Evolutionary conservation across 2,329 filamentous ascomycete species (phyloP), one percentile per base, ranked within the genome.

Genomic region (Phialocephala sp.): DNA sequence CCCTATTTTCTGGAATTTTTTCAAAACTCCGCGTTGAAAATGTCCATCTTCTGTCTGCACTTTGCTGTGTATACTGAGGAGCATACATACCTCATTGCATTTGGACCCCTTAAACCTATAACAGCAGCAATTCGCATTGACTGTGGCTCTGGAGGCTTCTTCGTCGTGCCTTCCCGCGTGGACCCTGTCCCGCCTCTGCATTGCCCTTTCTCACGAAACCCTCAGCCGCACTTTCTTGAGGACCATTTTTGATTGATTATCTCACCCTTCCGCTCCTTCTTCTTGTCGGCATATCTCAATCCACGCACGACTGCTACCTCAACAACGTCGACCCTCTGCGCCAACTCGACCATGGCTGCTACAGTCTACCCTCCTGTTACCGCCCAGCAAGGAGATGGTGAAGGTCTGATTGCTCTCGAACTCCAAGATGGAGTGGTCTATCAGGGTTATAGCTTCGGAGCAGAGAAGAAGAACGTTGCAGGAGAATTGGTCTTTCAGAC

Each of bases 401-500:
- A 89, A 75, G 84, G 85, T 65, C 84, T 91, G 76, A 86, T 96
- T 82, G 91, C 91, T 78, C 90, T 99, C 72, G 94, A 99, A 84
- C 89, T 99, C 72, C 86, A 95, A 80, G 94, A 98, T 84, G 93
- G 94, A 80, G 88, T 90, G 65, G 87, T 93, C 77, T 97, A 93
- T 84, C 92, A 96, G 78, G 95, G 95, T 73, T 93, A 92, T 84
- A 97, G 93, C 86, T 99, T 99, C 78, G 95, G 95, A 80, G 94
- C 94, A 70, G 58, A 63, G 4, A 86, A 92, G 76, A 97, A 94
- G 86, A 97, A 92, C 82, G 89, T 96, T 76, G 91, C 94, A 72
- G 95, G 95, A 79, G 95, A 99, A 85, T 85, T 99, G 78, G 95
- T 99, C 81, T 99, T 99, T 84, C 94, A 98, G 86, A 99, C 95